A percentile compares a stretch with the other conserved stretches of the same genome.
phyloP scores from a whole-genome alignment of 108 stramenopile species.

The Discostella pseudostelligera region DNA sequence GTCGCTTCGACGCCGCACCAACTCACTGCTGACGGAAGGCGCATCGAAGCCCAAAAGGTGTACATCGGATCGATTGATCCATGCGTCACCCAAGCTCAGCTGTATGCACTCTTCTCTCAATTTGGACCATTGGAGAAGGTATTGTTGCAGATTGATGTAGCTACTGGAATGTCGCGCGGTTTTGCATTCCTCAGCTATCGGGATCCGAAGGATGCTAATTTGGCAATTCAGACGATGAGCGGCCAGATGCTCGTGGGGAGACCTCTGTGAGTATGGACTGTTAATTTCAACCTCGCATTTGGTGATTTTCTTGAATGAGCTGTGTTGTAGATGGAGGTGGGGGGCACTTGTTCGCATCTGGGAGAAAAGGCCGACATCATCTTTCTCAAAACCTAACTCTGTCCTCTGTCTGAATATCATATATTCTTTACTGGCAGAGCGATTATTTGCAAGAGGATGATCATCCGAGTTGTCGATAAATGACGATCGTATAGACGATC shows the following conservation, averaged over 20 bases:
- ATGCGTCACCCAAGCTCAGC: slow-evolving; percentile 63
- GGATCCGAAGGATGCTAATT: slow-evolving; percentile 78
- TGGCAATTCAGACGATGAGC: slow-evolving; percentile 88
- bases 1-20: slow-evolving; percentile 16
- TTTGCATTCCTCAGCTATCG: slow-evolving; percentile 78
- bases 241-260: slow-evolving; percentile 62
- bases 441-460: slow-evolving; percentile 2
- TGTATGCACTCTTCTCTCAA: slow-evolving; percentile 74
- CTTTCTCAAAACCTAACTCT: slow-evolving; percentile 28
- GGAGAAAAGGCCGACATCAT: not conserved
- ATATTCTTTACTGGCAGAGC: slow-evolving; percentile 34
- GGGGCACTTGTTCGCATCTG: not conserved
- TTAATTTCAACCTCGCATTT: not conserved
- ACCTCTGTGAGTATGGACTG: slow-evolving; percentile 47
- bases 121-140: slow-evolving; percentile 79
- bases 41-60: slow-evolving; percentile 74
- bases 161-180: slow-evolving; percentile 63
- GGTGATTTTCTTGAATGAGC: not conserved
- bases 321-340: not conserved
- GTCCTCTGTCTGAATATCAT: slow-evolving; percentile 36
- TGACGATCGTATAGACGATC: not conserved
- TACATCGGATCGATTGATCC: slow-evolving; percentile 80
- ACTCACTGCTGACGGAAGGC: slow-evolving; percentile 48
- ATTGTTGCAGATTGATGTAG: slow-evolving; percentile 62
- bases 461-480: not conserved